phyloP scores from a whole-genome alignment of 139 green algal species.

The Medakamo hakoo region DNA sequence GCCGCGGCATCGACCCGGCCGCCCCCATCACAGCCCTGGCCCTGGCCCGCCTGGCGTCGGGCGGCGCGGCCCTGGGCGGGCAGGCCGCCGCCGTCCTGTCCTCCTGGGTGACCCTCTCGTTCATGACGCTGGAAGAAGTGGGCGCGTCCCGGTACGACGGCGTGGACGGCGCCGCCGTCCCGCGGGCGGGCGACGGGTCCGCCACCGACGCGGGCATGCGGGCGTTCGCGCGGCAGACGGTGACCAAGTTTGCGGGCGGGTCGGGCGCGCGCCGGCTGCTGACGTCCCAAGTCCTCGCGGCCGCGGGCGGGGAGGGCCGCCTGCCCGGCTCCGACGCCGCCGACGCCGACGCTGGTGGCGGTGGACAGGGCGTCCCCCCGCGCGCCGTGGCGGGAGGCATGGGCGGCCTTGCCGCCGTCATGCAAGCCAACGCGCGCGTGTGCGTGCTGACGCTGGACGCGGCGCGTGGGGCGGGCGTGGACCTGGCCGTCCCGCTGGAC shows the following conservation, averaged over 20 bases:
- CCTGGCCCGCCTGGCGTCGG: background rate
- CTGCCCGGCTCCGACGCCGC: no score
- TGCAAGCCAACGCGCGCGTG: background rate
- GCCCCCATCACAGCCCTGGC: background rate
- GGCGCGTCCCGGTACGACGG: background rate
- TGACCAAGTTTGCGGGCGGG: background rate
- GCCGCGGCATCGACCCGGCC: background rate
- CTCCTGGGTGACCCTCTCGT: background rate
- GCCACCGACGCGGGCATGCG: background rate
- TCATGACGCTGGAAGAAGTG: background rate
- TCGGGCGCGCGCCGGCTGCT: background rate
- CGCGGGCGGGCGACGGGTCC: background rate
- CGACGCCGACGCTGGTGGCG: no score
- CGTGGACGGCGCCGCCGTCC: background rate
- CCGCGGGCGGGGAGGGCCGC: no score
- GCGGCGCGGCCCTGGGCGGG: background rate
- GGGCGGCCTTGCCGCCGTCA: background rate
- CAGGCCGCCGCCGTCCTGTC: background rate
- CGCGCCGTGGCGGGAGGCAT: no score
- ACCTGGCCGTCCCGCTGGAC: background rate
- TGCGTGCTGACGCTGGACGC: background rate
- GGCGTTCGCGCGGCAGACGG: background rate
- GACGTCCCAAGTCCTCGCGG: background rate
- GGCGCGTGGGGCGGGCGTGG: no score
- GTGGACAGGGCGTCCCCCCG: no score